Conservation (phyloP, 208 protist species). For the Jaenimonas drosophilae region DNA sequence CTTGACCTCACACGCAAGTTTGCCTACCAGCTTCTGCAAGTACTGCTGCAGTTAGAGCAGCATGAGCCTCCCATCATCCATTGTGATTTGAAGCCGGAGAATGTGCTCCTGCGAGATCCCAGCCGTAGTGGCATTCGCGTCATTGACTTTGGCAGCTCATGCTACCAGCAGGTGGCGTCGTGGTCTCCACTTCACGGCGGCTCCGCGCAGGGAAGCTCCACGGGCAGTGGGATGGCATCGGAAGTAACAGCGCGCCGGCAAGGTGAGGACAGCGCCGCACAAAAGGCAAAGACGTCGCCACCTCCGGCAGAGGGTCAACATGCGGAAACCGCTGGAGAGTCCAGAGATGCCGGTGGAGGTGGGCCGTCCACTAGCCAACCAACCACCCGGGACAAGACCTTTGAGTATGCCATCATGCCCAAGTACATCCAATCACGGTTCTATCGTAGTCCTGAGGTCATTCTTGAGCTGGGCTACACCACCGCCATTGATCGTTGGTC, state of each 20-base stretch:
- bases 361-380: neutral
- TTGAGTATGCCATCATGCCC: neutral
- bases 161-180: constrained; percentile 42
- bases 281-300: neutral
- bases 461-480: constrained; percentile 93
- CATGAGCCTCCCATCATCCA: constrained; percentile 93
- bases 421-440: constrained; percentile 97
- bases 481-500: constrained; percentile 98
- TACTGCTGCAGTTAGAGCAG: constrained; percentile 87
- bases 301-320: neutral
- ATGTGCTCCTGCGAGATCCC: constrained; percentile 86
- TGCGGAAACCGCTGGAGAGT: too few relatives aligned
- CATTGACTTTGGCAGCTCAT: constrained; percentile 98
- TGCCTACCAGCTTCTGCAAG: constrained; percentile 89
- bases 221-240: neutral
- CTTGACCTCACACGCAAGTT: constrained; percentile 90
- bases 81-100: constrained; percentile 97
- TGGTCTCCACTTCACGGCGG: neutral
- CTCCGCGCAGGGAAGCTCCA: neutral
- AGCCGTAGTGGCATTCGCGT: constrained; percentile 87
- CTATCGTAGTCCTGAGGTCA: constrained; percentile 97
- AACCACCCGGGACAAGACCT: neutral
- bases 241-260: too few relatives aligned
- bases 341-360: neutral
- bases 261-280: neutral